These are phyloP conservation scores for Purpureocillium takamizusanense DNA, from an alignment of 2,329 filamentous ascomycete genomes.

Conservation along the genomic window DNA sequence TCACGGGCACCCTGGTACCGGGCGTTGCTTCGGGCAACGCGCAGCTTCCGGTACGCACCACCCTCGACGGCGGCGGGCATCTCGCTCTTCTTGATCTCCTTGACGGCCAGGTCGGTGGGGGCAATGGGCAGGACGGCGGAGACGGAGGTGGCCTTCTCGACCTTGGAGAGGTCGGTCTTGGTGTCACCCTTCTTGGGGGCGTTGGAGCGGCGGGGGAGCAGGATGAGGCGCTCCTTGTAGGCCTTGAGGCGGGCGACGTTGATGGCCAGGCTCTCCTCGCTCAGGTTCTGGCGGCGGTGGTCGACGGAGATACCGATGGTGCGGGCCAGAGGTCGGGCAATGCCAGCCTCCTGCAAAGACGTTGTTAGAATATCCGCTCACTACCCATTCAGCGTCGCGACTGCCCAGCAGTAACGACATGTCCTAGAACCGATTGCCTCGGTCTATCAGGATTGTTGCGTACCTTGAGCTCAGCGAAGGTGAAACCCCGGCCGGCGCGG, in stretches of 20 bases:
- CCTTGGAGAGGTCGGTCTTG: conserved; percentile 68
- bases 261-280: conserved; percentile 84
- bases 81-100: conserved; percentile 74
- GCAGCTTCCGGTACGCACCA: conserved; percentile 79
- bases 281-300: conserved; percentile 92
- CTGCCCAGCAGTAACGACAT: not conserved
- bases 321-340: conserved; percentile 85
- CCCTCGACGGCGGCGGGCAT: conserved; percentile 67
- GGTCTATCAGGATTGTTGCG: conserved; percentile 10
- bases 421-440: not conserved
- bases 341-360: conserved; percentile 81
- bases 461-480: conserved; percentile 97
- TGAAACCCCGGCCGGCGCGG: conserved; percentile 95
- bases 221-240: conserved; percentile 91
- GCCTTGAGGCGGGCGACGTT: conserved; percentile 98
- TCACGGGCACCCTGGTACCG: conserved; percentile 76
- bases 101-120: conserved; percentile 55
- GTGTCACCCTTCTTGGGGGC: conserved; percentile 90
- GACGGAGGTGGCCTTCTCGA: conserved; percentile 42
- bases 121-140: conserved; percentile 60
- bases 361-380: conserved; percentile 21
- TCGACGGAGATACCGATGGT: conserved; percentile 98
- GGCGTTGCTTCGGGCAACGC: conserved; percentile 74
- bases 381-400: not conserved
- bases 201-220: conserved; percentile 94